A percentile compares a stretch with the other conserved stretches of the same genome.
These are phyloP conservation scores for Ciborinia camelliae DNA, from an alignment of 2,329 filamentous ascomycete species.

Conservation along the genomic window DNA sequence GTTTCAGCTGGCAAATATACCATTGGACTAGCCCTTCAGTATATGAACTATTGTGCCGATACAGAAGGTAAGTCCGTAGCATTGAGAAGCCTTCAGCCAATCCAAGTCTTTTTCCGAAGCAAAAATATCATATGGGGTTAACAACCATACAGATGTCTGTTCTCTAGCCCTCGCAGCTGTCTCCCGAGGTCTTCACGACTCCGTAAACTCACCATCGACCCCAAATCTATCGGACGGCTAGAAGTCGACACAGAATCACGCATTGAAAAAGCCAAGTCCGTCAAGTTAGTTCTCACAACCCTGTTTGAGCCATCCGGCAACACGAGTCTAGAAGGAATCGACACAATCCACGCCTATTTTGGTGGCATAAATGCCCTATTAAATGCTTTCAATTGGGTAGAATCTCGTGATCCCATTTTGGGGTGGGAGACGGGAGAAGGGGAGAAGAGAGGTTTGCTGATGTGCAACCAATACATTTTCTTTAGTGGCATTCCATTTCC, in stretches of 20 bases:
- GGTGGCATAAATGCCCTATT: constrained; percentile 81
- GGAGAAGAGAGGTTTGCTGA: too few species aligned
- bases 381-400: constrained; percentile 81
- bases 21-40: constrained; percentile 84
- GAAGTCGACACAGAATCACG: constrained; percentile 85
- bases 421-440: constrained; percentile 70
- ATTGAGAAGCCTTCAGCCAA: neutral
- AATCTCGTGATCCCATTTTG: constrained; percentile 83
- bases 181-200: constrained; percentile 74
- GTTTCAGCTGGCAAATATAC: constrained; percentile 82
- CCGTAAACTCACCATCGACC: constrained; percentile 78
- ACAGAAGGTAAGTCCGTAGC: constrained; percentile 64
- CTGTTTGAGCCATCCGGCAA: constrained; percentile 67
- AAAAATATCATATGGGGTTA: neutral
- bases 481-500: neutral
- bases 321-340: constrained; percentile 78
- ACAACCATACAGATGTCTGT: constrained; percentile 71
- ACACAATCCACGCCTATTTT: constrained; percentile 83
- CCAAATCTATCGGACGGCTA: constrained; percentile 72
- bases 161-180: constrained; percentile 75
- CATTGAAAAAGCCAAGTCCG: constrained; percentile 86
- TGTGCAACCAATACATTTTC: neutral
- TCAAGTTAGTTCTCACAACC: constrained; percentile 86
- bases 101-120: neutral
- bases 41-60: constrained; percentile 90